phyloP scores from a whole-genome alignment of 225 moss, liverwort and hornwort genomes.

The Bryoerythrophyllum caledonicum region DNA sequence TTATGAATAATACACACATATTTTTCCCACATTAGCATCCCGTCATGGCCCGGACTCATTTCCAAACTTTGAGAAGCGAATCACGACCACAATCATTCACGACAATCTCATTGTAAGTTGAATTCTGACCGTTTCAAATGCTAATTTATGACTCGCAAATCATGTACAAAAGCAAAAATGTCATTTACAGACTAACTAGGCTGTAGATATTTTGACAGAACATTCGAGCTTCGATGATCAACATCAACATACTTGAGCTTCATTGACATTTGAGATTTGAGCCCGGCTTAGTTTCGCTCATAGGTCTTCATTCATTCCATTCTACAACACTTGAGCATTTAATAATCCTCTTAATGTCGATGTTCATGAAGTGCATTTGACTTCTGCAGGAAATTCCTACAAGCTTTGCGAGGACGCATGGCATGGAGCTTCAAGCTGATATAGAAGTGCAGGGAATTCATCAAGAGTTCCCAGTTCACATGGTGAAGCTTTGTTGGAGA shows the following conservation, averaged over 20 bases:
- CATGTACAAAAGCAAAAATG: too few relatives aligned
- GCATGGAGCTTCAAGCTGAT: not conserved
- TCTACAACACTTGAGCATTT: not conserved
- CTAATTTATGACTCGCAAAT: not conserved
- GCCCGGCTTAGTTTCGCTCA: not conserved
- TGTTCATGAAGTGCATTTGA: too few relatives aligned
- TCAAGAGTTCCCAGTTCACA: conserved; percentile 15
- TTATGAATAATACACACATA: too few relatives aligned
- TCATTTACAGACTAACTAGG: not conserved
- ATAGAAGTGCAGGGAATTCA: conserved; percentile 13
- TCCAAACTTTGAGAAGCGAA: conserved; percentile 17
- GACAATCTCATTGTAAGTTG: conserved; percentile 11
- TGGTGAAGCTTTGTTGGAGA: not conserved
- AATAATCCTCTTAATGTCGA: not conserved
- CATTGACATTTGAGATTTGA: too few relatives aligned
- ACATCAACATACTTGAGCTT: not conserved
- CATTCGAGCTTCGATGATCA: too few relatives aligned
- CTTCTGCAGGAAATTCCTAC: conserved; percentile 12
- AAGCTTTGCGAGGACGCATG: not conserved
- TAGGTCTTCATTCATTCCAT: too few relatives aligned
- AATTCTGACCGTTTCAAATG: not conserved
- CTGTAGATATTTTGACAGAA: not conserved
- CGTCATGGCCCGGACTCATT: not conserved
- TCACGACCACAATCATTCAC: conserved; percentile 5
- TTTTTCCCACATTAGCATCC: too few relatives aligned